These are phyloP conservation scores for Vanrija sp. DNA, from an alignment of 1,284 basidiomycete genomes.

Conservation along the genomic window DNA sequence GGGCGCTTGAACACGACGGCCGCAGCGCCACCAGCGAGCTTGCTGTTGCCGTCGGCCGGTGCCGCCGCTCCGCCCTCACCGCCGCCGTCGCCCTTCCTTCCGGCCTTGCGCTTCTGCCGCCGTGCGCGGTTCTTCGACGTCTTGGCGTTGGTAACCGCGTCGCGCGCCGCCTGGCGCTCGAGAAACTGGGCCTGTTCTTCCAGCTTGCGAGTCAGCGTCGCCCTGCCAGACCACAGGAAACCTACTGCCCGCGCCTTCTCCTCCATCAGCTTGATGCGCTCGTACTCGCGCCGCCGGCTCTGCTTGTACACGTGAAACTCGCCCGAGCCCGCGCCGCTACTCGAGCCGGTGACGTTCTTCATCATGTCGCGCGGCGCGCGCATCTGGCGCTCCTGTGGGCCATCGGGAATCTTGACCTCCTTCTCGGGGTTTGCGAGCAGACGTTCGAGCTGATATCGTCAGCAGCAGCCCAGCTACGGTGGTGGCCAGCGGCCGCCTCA, in stretches of 20 bases:
- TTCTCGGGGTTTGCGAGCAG: conserved; percentile 83
- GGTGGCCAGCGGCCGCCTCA: conserved; percentile 3
- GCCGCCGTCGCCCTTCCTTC: conserved; percentile 51
- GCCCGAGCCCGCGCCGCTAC: conserved; percentile 81
- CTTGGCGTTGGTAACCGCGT: conserved; percentile 70
- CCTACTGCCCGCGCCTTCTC: conserved; percentile 72
- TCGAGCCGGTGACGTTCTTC: conserved; percentile 95
- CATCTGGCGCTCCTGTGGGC: conserved; percentile 55
- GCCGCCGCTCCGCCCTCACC: neutral
- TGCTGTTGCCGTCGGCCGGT: conserved; percentile 27
- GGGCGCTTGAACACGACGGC: conserved; percentile 33
- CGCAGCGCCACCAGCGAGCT: conserved; percentile 36
- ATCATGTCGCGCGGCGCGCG: conserved; percentile 89
- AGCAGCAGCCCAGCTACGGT: neutral
- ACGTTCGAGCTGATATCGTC: conserved; percentile 62
- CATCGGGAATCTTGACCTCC: conserved; percentile 67
- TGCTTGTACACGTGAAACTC: conserved; percentile 99
- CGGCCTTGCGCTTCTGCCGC: conserved; percentile 80
- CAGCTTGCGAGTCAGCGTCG: conserved; percentile 55
- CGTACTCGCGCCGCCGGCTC: conserved; percentile 86
- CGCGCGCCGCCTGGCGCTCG: conserved; percentile 60
- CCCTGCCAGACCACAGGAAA: conserved; percentile 1
- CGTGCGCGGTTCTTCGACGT: conserved; percentile 89
- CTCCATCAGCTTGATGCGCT: conserved; percentile 85
- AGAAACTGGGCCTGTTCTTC: conserved; percentile 63